Conservation (phyloP, 208 protist genomes). For the Leptomonas pyrrhocoris region DNA sequence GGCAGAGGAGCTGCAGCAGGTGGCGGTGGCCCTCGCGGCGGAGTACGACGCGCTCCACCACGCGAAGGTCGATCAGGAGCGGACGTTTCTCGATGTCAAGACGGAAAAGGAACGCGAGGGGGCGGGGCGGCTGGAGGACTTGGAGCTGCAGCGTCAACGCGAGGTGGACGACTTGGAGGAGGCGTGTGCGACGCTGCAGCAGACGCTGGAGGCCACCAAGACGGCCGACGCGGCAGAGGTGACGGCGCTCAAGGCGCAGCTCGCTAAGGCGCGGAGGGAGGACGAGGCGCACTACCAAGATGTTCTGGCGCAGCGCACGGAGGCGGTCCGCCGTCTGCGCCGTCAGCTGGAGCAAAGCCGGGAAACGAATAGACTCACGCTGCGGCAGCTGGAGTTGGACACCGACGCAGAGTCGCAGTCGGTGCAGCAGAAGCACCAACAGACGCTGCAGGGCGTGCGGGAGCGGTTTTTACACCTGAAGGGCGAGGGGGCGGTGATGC, state of each 20-base stretch:
- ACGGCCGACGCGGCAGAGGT: slow-evolving; percentile 40
- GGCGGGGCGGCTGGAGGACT: slow-evolving; percentile 51
- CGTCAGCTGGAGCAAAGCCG: slow-evolving; percentile 68
- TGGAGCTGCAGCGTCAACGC: slow-evolving; percentile 87
- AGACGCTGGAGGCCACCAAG: slow-evolving; percentile 72
- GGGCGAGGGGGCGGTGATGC: slow-evolving; percentile 94
- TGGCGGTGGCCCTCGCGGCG: slow-evolving; percentile 64
- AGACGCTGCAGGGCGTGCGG: slow-evolving; percentile 71
- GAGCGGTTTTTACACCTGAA: slow-evolving; percentile 93
- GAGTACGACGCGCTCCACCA: slow-evolving; percentile 82
- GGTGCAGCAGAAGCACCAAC: slow-evolving; percentile 77
- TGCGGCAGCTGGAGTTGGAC: slow-evolving; percentile 93
- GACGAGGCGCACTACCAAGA: slow-evolving; percentile 86
- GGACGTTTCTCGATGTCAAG: slow-evolving; percentile 89
- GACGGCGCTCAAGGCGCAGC: slow-evolving; percentile 34
- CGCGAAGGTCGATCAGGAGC: slow-evolving; percentile 92
- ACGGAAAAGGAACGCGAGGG: slow-evolving; percentile 84
- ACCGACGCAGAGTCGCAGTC: slow-evolving; percentile 93
- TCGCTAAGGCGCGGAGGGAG: slow-evolving; percentile 48
- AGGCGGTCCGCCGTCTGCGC: slow-evolving; percentile 64
- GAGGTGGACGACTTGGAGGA: slow-evolving; percentile 90
- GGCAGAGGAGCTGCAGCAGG: slow-evolving; percentile 87
- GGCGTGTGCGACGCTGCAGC: slow-evolving; percentile 62
- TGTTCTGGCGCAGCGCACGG: slow-evolving; percentile 61
- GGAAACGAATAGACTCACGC: slow-evolving; percentile 86